A percentile compares a stretch with the other conserved stretches of the same genome.
Evolutionary conservation across 768 basidiomycete species (phyloP).

Genomic region (Podaxis rugospora): DNA sequence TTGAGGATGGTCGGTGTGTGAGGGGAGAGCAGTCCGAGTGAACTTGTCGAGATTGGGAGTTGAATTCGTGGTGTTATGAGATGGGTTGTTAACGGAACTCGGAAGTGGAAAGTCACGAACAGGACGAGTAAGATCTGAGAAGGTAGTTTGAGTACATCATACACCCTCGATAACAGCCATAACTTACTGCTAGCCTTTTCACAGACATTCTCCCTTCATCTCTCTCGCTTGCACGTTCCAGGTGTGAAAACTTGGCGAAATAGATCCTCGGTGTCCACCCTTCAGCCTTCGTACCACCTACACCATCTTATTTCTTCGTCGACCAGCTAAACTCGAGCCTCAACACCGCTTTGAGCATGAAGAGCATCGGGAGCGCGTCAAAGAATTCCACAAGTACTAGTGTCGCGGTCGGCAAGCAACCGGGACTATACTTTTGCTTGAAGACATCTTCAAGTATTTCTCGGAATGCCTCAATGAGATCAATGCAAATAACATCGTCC

Average conservation of each 20-base stretch:
- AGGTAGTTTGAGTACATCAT: not conserved
- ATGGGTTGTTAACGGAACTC: not conserved
- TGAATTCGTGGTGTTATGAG: conserved; percentile 7
- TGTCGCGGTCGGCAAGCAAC: not conserved
- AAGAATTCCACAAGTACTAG: not conserved
- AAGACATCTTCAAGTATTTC: not conserved
- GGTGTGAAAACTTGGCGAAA: conserved; percentile 20
- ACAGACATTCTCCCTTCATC: conserved; percentile 8
- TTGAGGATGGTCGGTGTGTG: not conserved
- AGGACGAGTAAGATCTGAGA: not conserved
- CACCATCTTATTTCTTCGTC: not conserved
- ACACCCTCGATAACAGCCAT: too few relatives aligned
- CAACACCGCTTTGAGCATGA: conserved; percentile 23
- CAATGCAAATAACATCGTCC: conserved; percentile 19
- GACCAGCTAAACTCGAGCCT: conserved; percentile 20
- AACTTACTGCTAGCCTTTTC: conserved; percentile 4
- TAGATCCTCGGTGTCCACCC: conserved; percentile 17
- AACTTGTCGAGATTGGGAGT: not conserved
- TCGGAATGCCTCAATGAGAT: not conserved
- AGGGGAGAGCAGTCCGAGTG: not conserved
- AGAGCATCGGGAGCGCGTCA: not conserved
- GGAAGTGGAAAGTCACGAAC: not conserved
- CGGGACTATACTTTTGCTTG: not conserved
- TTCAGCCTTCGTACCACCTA: not conserved
- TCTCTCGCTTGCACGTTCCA: conserved; percentile 25